A percentile compares a stretch with the other conserved stretches of the same genome.
Evolutionary conservation across 371 early-diverging fungal genomes (phyloP).

Genomic region (Massospora cicadina): DNA sequence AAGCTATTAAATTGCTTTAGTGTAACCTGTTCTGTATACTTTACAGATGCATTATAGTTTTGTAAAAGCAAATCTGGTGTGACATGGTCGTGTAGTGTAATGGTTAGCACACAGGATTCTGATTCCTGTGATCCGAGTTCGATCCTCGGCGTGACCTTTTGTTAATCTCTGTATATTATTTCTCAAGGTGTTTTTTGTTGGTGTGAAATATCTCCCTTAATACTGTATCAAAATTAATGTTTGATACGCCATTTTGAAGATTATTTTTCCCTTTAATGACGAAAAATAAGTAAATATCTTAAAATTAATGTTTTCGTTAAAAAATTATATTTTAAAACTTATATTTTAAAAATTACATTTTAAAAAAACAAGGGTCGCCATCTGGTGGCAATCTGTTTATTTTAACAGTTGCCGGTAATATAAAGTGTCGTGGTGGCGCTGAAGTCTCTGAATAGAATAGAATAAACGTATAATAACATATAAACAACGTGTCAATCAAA

Average conservation of each 20-base stretch:
- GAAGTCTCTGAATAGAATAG: no score
- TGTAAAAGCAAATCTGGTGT: neutral
- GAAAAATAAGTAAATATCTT: no score
- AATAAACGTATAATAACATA: no score
- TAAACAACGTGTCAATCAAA: no score
- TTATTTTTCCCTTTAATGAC: neutral
- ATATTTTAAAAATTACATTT: neutral
- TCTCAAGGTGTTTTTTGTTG: neutral
- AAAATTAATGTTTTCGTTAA: neutral
- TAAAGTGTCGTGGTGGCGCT: no score
- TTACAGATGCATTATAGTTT: neutral
- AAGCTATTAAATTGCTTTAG: no score
- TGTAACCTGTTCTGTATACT: neutral
- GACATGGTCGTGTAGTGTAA: neutral
- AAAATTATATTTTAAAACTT: neutral
- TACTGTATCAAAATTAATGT: neutral
- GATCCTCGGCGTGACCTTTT: neutral
- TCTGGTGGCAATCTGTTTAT: no score
- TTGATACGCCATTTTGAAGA: neutral
- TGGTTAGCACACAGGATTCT: neutral
- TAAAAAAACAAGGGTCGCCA: neutral
- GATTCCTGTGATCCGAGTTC: neutral
- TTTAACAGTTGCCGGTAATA: no score
- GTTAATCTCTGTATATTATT: neutral
- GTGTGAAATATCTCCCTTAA: neutral